Conservation (phyloP, 768 basidiomycete species). For the Phylloporus arenicola region DNA sequence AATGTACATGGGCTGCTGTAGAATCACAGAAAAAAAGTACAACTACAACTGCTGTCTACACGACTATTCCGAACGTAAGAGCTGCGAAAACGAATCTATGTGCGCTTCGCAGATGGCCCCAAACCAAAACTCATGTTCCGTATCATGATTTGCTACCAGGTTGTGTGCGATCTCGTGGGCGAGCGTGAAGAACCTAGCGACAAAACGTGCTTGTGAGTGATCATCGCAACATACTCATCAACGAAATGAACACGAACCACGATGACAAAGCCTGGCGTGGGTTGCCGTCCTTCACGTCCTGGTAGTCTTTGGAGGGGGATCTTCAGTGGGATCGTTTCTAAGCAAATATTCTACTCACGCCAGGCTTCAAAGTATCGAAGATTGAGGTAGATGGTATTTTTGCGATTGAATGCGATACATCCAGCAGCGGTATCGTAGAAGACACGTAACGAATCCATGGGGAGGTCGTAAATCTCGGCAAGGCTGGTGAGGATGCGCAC, state of each 20-base stretch:
- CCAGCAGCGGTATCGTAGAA: slow-evolving; percentile 77
- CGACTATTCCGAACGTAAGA: background rate
- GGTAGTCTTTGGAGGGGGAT: background rate
- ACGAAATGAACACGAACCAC: background rate
- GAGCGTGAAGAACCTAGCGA: slow-evolving; percentile 70
- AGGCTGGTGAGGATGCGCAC: slow-evolving; percentile 60
- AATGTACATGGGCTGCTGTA: too few relatives aligned
- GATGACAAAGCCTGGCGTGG: background rate
- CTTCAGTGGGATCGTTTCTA: background rate
- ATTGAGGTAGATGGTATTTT: slow-evolving; percentile 81
- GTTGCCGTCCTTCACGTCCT: background rate
- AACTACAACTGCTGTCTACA: background rate
- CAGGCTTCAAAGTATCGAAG: slow-evolving; percentile 75
- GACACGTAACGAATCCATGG: slow-evolving; percentile 64
- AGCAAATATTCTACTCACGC: slow-evolving; percentile 51
- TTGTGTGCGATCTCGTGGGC: slow-evolving; percentile 93
- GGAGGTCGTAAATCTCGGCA: slow-evolving; percentile 64
- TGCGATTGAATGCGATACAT: slow-evolving; percentile 87
- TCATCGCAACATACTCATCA: too few relatives aligned
- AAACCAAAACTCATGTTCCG: slow-evolving; percentile 89
- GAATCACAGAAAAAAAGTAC: too few relatives aligned
- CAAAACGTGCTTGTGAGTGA: background rate
- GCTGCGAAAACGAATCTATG: slow-evolving; percentile 34
- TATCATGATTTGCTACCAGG: slow-evolving; percentile 72
- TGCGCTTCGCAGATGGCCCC: slow-evolving; percentile 75